phyloP scores from a whole-genome alignment of 352 stramenopile species.

The Phytophthora nicotianae region DNA sequence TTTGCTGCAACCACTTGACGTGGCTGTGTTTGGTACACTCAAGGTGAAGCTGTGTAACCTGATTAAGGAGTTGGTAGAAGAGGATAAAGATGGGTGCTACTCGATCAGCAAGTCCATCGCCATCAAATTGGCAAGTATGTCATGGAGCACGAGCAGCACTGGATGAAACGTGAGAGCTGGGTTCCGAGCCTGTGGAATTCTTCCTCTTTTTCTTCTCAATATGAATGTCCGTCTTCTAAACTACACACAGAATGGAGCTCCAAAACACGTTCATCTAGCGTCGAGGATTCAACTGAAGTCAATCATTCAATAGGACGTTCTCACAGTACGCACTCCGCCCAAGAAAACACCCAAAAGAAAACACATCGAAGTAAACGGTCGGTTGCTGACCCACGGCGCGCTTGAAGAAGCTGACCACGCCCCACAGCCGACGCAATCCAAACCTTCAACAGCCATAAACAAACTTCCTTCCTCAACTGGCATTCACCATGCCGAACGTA shows the following conservation, averaged over 20 bases:
- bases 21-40: slow-evolving; percentile 28
- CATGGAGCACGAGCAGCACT: slow-evolving; percentile 16
- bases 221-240: slow-evolving; percentile 5
- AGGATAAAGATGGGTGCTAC: slow-evolving; percentile 9
- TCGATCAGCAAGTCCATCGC: slow-evolving; percentile 18
- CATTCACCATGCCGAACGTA: too few species aligned
- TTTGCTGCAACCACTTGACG: slow-evolving; percentile 29
- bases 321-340: neutral
- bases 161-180: slow-evolving; percentile 6
- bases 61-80: slow-evolving; percentile 19
- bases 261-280: slow-evolving; percentile 2
- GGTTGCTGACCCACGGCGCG: slow-evolving; percentile 8
- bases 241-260: neutral
- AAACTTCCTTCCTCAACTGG: too few species aligned
- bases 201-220: slow-evolving; percentile 21
- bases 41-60: slow-evolving; percentile 20
- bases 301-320: neutral
- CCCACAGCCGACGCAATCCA: too few species aligned
- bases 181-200: slow-evolving; percentile 16
- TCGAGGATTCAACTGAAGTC: slow-evolving; percentile 2
- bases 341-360: neutral
- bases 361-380: neutral
- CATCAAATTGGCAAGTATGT: slow-evolving; percentile 15
- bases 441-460: too few species aligned
- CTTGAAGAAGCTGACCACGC: neutral